Evolutionary conservation across 2,329 filamentous ascomycete species (phyloP).

Genomic region (Trichophyton mentagrophytes): DNA sequence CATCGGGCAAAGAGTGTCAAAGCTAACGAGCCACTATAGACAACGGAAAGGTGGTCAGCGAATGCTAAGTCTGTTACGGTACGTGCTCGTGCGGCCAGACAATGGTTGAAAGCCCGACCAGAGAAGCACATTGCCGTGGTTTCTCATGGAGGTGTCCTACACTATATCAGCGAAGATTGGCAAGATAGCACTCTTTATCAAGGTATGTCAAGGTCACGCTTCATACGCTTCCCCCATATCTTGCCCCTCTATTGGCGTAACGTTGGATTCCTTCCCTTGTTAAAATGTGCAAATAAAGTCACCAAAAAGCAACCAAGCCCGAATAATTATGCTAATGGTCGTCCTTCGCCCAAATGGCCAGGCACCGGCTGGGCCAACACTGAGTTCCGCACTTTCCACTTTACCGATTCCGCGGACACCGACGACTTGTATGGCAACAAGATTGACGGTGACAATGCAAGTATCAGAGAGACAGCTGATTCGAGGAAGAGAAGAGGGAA

Average conservation of each 20-base stretch:
- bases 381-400: conserved; percentile 57
- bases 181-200: conserved; percentile 41
- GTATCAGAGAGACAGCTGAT: conserved; percentile 30
- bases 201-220: conserved; percentile 23
- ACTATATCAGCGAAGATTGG: conserved; percentile 78
- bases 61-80: conserved; percentile 42
- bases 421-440: conserved; percentile 32
- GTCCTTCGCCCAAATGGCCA: conserved; percentile 21
- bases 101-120: conserved; percentile 40
- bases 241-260: conserved; percentile 5
- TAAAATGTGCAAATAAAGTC: conserved; percentile 11
- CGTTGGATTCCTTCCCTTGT: background rate
- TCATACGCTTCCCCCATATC: background rate
- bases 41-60: conserved; percentile 33
- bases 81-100: conserved; percentile 49
- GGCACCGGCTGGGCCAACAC: conserved; percentile 65
- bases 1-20: background rate
- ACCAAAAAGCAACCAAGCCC: conserved; percentile 13
- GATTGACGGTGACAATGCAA: conserved; percentile 30
- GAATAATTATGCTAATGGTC: conserved; percentile 15
- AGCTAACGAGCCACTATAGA: conserved; percentile 14
- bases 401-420: conserved; percentile 41
- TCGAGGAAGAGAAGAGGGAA: conserved; percentile 32
- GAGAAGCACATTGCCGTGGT: conserved; percentile 63
- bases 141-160: conserved; percentile 70